phyloP scores from a whole-genome alignment of 306 rosid species.

The Oxytropis ochrocephala region DNA sequence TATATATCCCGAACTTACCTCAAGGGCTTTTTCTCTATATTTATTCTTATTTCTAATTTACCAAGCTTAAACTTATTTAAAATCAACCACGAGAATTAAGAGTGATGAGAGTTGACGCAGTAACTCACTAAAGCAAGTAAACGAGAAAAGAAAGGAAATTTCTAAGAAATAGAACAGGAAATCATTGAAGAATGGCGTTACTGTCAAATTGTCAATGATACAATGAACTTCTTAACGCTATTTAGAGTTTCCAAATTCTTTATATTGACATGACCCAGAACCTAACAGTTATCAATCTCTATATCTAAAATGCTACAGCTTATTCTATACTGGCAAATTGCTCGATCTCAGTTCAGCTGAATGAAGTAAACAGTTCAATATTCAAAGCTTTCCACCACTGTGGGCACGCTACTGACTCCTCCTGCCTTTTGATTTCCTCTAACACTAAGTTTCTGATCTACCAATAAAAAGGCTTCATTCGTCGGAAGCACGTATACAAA shows the following conservation, averaged over 20 bases:
- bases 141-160: not conserved
- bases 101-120: not conserved
- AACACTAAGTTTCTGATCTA: conserved; percentile 16
- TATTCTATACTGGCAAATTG: conserved; percentile 31
- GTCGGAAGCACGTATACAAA: conserved; percentile 53
- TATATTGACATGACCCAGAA: conserved; percentile 37
- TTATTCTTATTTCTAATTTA: not conserved
- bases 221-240: conserved; percentile 31
- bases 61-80: not conserved
- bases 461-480: conserved; percentile 38
- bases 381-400: conserved; percentile 29
- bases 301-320: conserved; percentile 37
- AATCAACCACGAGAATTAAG: not conserved
- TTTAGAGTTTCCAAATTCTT: conserved; percentile 27
- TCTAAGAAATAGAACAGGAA: conserved; percentile 11
- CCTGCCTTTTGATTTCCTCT: conserved; percentile 22
- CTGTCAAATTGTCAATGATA: no score
- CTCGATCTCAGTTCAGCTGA: conserved; percentile 25
- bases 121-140: conserved; percentile 9
- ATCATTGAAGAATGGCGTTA: conserved; percentile 22
- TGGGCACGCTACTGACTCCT: conserved; percentile 21
- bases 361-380: conserved; percentile 24
- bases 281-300: conserved; percentile 41
- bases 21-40: not conserved
- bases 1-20: not conserved